Evolutionary conservation across 2,329 filamentous ascomycete species (phyloP), one percentile per base, ranked within the genome.

Genomic region (Trichoderma sp.): DNA sequence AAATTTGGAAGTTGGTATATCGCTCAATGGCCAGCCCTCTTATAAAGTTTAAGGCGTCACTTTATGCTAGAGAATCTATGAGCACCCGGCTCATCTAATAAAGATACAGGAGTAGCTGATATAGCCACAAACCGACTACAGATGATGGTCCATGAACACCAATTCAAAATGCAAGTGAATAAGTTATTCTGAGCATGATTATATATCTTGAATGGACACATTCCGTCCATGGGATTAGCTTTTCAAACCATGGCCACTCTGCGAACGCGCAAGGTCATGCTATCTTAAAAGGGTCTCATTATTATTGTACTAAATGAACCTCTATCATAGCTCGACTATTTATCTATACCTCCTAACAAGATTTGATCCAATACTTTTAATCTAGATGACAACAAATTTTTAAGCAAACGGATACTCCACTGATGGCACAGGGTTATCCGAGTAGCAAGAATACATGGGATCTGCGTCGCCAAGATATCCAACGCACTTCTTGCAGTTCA

Each of bases 401-500:
- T 49, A 49, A 57, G 53, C 27, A 33, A 33, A 33, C 53, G 53
- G 53, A 57, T 29, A 57, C 16, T 27, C 11, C 27, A 57, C 16
- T 27, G 47, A 49, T 49, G 47, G n/a, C 10, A 49, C n/a, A 24
- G 47, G 47, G 47, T 14, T 49, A 49, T 49, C 47, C 21, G 47
- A 49, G 11, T 49, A 49, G 47, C 47, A 49, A 5, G 47, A 49
- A 24, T 49, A 49, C 47, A 49, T 49, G 11, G 47, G 47, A 29
- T 67, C 63, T n/a, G 47, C 27, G 8, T 40, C 21, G 13, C 63
- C 63, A 35, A 59, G 13, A n/a, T 67, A 59, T n/a, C 63, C 63
- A 16, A 66, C 63, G 27, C 63, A 67, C 13, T 24, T 59, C 40
- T 35, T 59, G 55, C 53, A 67, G 55, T 59, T 59, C 13, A 67